These are phyloP conservation scores for Neopestalotiopsis sp. DNA, from an alignment of 2,329 filamentous ascomycete genomes.

Conservation along the genomic window DNA sequence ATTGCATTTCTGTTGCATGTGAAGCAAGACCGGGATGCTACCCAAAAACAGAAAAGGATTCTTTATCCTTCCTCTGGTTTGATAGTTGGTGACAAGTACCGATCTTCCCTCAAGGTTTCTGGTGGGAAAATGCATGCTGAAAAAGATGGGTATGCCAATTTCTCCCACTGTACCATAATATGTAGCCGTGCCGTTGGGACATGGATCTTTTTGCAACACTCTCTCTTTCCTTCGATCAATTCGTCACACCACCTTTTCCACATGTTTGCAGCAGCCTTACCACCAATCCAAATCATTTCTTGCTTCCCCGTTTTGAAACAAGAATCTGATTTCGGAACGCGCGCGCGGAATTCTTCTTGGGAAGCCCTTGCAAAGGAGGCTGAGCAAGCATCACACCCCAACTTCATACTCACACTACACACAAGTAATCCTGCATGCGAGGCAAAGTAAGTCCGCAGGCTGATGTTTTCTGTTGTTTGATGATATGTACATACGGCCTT, in stretches of 20 bases:
- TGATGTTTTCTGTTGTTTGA: background rate
- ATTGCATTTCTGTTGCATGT: background rate
- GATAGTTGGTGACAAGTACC: background rate
- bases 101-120: background rate
- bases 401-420: background rate
- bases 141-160: no score
- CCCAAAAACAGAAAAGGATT: background rate
- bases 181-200: no score
- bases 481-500: background rate
- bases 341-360: background rate
- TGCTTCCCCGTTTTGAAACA: background rate
- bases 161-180: no score
- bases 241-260: no score
- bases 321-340: background rate
- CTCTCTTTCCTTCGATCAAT: no score
- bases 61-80: background rate
- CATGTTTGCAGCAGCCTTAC: background rate
- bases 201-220: no score
- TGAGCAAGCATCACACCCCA: background rate
- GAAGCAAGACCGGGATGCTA: background rate
- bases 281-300: background rate
- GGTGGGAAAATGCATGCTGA: no score
- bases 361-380: background rate
- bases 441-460: background rate
- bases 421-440: background rate